Evolutionary conservation across 352 stramenopile species (phyloP), one percentile per base, ranked within the genome.

Genomic region (Phytophthora pinifolia): DNA sequence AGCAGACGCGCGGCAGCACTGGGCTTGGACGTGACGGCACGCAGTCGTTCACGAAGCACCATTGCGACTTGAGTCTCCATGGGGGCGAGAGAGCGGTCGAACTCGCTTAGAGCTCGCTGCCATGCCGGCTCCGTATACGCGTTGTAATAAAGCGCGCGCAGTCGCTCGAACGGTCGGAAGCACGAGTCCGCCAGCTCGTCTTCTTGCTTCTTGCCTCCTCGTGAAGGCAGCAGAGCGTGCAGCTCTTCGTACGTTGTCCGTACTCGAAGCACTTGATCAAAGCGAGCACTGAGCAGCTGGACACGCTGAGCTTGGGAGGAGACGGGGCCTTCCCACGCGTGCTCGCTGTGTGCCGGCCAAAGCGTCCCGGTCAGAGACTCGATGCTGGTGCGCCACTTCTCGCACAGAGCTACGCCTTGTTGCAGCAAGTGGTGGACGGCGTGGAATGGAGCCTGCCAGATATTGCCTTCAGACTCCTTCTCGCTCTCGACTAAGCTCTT

Each of bases 161-260:
- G 65, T 9, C 46, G 62, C 2, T 75, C 61, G 44, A 97, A 92
- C 0, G 79, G 80, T 27, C 67, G 50, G 46, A 96, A 96, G 54
- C 80, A 85, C n/a, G 69, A 59, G 2, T 56, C 48, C 1, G 70
- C 60, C 22, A 86, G 74, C 36, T 74, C 65, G 4, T 64, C 58
- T 13, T 76, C 70, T 39, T 70, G 62, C 7, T 79, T 57, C 9
- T 60, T 62, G 1, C 62, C 50, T 45, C 45, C 46, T 59, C 39
- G 56, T 9, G 62, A 63, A 1, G 79, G 70, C 20, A 93, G 47
- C 2, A 96, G 68, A 15, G 74, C 85, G 3, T 78, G 58, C n/a
- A 97, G 75, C 54, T 97, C 89, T 43, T 96, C 88, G 56, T 89
- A 89, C 10, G 84, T 96, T 18, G 72, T 92, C n/a, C 87, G 85